Evolutionary conservation across 2,329 filamentous ascomycete genomes (phyloP).

Genomic region (Ramularia collo-cygni): DNA sequence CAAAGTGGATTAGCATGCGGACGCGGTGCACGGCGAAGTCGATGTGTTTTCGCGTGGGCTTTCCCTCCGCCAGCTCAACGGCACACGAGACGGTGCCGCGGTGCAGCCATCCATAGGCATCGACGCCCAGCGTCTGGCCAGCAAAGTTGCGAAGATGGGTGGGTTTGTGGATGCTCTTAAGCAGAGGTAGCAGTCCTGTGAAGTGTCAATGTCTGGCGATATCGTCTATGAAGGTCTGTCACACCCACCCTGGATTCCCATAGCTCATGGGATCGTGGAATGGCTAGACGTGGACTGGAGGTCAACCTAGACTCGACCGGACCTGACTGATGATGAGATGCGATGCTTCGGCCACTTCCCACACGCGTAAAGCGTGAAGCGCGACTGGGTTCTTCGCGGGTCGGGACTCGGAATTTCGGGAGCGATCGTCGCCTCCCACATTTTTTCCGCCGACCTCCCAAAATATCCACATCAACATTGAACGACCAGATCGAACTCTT

Average conservation of each 20-base stretch:
- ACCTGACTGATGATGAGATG: too few relatives aligned
- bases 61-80: slow-evolving; percentile 80
- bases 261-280: too few relatives aligned
- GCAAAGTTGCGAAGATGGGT: slow-evolving; percentile 78
- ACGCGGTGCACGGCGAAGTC: slow-evolving; percentile 86
- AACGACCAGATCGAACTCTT: neutral
- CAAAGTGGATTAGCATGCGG: slow-evolving; percentile 88
- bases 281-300: too few relatives aligned
- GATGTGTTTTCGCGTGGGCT: slow-evolving; percentile 81
- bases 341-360: too few relatives aligned
- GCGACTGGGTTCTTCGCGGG: too few relatives aligned
- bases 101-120: slow-evolving; percentile 97
- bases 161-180: slow-evolving; percentile 94
- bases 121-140: slow-evolving; percentile 86
- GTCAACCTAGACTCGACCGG: too few relatives aligned
- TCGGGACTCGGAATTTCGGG: neutral
- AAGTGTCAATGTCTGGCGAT: neutral
- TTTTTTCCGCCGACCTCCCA: neutral
- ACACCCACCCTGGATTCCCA: slow-evolving; percentile 33
- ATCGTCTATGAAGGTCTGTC: slow-evolving; percentile 1
- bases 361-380: too few relatives aligned
- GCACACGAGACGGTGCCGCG: slow-evolving; percentile 86
- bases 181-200: slow-evolving; percentile 76
- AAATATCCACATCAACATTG: neutral
- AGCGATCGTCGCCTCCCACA: neutral